A percentile compares a stretch with the other conserved stretches of the same genome.
These are phyloP conservation scores for Actinomortierella ambigua DNA, from an alignment of 371 early-diverging fungal genomes.

Conservation along the genomic window DNA sequence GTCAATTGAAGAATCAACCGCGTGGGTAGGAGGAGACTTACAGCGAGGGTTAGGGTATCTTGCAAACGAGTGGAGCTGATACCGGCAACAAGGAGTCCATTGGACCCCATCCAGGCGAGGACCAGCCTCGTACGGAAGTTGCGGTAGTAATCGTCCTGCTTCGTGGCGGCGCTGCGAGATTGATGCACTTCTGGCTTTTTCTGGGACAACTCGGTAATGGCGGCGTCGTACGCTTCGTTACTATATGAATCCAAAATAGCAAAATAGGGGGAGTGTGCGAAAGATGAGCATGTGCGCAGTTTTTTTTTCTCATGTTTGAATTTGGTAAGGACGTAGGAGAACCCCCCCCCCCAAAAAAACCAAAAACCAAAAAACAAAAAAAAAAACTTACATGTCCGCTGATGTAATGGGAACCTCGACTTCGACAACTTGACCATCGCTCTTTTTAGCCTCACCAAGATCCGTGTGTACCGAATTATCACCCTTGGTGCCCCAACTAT, in stretches of 20 bases:
- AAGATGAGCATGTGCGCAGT: not conserved
- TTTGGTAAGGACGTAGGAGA: no score
- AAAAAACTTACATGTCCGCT: slow-evolving; percentile 55
- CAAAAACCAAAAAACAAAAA: not conserved
- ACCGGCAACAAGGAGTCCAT: slow-evolving; percentile 77
- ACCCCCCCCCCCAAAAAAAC: no score
- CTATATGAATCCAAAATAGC: slow-evolving; percentile 7
- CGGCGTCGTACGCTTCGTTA: slow-evolving; percentile 74
- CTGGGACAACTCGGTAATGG: slow-evolving; percentile 56
- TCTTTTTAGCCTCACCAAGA: slow-evolving; percentile 51
- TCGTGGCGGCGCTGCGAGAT: slow-evolving; percentile 76
- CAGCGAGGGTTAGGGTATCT: slow-evolving; percentile 36
- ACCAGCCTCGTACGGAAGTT: slow-evolving; percentile 84
- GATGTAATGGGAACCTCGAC: slow-evolving; percentile 73
- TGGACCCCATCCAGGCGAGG: slow-evolving; percentile 85
- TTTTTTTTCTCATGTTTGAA: not conserved
- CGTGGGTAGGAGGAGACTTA: slow-evolving; percentile 1
- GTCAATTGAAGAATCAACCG: not conserved
- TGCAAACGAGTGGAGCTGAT: slow-evolving; percentile 59
- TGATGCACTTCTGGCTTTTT: slow-evolving; percentile 55
- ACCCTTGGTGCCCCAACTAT: slow-evolving; percentile 95
- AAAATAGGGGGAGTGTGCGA: not conserved
- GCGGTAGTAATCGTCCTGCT: slow-evolving; percentile 87
- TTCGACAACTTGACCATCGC: slow-evolving; percentile 59
- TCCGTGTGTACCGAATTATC: slow-evolving; percentile 59